phyloP scores from a whole-genome alignment of 2,329 filamentous ascomycete species.

The Seiridium unicorne region DNA sequence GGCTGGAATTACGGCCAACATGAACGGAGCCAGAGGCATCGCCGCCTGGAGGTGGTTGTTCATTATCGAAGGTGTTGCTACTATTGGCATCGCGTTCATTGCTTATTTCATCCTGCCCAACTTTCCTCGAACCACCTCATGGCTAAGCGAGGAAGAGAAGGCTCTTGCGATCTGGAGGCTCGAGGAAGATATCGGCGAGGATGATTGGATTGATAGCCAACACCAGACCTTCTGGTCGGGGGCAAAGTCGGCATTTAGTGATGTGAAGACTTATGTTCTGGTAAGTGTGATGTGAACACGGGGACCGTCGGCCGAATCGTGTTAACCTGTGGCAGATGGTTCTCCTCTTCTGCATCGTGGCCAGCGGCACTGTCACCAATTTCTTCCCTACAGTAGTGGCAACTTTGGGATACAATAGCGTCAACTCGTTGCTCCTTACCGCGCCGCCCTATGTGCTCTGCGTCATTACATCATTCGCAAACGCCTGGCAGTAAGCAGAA shows the following conservation, averaged over 20 bases:
- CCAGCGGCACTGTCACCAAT: conserved; percentile 60
- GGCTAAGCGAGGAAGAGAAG: conserved; percentile 56
- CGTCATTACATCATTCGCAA: conserved; percentile 60
- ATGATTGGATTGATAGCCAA: conserved; percentile 57
- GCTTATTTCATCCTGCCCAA: conserved; percentile 64
- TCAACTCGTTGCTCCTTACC: conserved; percentile 61
- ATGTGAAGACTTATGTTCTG: conserved; percentile 60
- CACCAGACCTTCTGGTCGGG: conserved; percentile 56
- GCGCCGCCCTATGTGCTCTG: conserved; percentile 60
- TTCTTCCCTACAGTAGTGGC: conserved; percentile 69
- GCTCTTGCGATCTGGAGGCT: conserved; percentile 59
- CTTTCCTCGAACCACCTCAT: conserved; percentile 60
- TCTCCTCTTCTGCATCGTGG: conserved; percentile 56
- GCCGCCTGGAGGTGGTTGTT: conserved; percentile 66
- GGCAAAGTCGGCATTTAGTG: conserved; percentile 51
- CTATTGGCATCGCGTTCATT: conserved; percentile 56
- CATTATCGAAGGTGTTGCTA: conserved; percentile 68
- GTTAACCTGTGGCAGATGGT: conserved; percentile 37
- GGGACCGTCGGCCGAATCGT: background rate
- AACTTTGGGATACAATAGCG: conserved; percentile 61
- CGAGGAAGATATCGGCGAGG: conserved; percentile 63
- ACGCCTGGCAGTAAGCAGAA: conserved; percentile 55
- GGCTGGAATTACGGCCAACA: conserved; percentile 63
- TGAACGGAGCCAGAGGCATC: conserved; percentile 56
- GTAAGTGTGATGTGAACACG: conserved; percentile 29